Conservation (phyloP, 306 rosid genomes). For the Leucaena leucocephala region DNA sequence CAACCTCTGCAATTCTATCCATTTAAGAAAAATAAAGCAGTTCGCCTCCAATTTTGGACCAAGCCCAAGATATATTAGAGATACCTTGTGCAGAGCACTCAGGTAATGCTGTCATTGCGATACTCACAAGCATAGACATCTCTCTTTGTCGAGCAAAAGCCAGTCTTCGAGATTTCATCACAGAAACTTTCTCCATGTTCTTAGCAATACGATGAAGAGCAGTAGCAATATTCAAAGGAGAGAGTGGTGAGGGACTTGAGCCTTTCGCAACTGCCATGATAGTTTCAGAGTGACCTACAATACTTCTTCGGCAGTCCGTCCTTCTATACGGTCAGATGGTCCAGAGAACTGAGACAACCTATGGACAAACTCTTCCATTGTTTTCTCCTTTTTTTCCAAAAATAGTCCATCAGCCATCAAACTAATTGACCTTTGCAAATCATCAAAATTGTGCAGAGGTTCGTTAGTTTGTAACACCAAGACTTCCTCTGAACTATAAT, state of each 20-base stretch:
- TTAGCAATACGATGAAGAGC: constrained; percentile 94
- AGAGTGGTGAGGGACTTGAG: constrained; percentile 85
- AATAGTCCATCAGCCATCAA: constrained; percentile 65
- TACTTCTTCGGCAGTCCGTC: constrained; percentile 78
- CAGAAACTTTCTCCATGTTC: constrained; percentile 84
- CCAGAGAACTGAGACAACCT: constrained; percentile 80
- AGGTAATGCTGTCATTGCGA: constrained; percentile 84
- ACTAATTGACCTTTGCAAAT: constrained; percentile 57
- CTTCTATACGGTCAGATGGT: constrained; percentile 75
- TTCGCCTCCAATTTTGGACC: constrained; percentile 93
- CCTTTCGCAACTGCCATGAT: constrained; percentile 81
- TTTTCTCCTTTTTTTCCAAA: constrained; percentile 54
- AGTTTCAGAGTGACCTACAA: constrained; percentile 74
- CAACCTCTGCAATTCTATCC: constrained; percentile 94
- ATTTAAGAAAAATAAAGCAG: constrained; percentile 86
- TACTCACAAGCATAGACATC: constrained; percentile 87
- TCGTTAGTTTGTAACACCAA: constrained; percentile 31
- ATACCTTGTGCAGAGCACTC: constrained; percentile 90
- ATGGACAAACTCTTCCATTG: constrained; percentile 61
- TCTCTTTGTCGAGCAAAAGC: constrained; percentile 88
- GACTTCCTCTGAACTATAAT: constrained; percentile 51
- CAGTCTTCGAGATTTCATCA: constrained; percentile 70
- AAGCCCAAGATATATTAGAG: constrained; percentile 88
- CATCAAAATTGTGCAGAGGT: constrained; percentile 33
- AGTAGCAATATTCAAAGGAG: constrained; percentile 74